phyloP scores from a whole-genome alignment of 331 rosid genomes.

The Pyrus hybrid region DNA sequence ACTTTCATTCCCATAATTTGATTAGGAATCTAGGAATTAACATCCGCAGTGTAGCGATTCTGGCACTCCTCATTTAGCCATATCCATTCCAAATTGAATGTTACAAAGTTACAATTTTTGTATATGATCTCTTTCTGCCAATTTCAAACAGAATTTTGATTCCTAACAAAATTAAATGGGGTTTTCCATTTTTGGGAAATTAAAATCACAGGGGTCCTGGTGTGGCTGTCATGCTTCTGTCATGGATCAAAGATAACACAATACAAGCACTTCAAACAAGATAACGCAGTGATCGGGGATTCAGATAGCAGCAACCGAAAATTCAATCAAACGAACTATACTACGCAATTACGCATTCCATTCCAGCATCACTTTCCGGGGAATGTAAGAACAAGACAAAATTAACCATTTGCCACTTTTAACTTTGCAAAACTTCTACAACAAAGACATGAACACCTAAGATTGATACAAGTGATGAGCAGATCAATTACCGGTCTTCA shows the following conservation, averaged over 20 bases:
- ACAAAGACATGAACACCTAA: background rate
- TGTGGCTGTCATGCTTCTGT: constrained; percentile 15
- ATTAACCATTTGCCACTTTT: background rate
- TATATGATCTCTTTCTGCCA: background rate
- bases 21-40: too few species aligned
- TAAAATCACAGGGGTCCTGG: constrained; percentile 57
- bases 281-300: background rate
- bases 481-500: background rate
- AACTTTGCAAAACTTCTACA: background rate
- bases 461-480: background rate
- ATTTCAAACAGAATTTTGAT: background rate
- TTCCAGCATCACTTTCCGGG: background rate
- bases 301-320: background rate
- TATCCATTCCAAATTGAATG: background rate
- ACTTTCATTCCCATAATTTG: background rate
- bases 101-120: background rate
- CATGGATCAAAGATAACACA: constrained; percentile 39
- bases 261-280: background rate
- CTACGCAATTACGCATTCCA: background rate
- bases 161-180: background rate
- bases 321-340: background rate
- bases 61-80: background rate
- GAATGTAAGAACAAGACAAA: too few species aligned
- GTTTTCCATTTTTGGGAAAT: too few species aligned
- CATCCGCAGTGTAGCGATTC: background rate